Evolutionary conservation across 169 alveolate genomes (phyloP), one percentile per base, ranked within the genome.

Genomic region (Plasmodium berghei): DNA sequence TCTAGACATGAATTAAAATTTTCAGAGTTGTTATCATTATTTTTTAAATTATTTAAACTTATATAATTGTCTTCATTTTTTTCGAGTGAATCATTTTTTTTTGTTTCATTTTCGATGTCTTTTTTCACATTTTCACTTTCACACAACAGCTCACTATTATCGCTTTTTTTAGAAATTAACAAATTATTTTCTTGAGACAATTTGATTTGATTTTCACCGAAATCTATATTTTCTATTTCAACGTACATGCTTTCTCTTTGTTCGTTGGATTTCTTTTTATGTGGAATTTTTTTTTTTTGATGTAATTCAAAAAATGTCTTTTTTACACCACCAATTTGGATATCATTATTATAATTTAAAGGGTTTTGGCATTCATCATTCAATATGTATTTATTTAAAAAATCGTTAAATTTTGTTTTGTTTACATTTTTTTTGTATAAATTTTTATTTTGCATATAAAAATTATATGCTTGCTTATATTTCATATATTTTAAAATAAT

Each of bases 401-500:
- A 70, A 56, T 69, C 34, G 12, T 70, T 70, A 58, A 70, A 46
- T 24, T 86, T 48, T 20, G 56, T 46, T 59, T 86, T 55, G 63
- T 40, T 61, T 72, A 86, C 55, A 26, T 80, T 20, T 2, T 66
- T 67, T 45, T 80, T 64, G 6, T 55, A 48, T 8, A 46, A 63
- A 22, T 64, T 20, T 22, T 86, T 71, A 54, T 71, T 42, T 61
- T 86, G 91, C 46, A 70, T 52, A 49, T 70, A 86, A 48, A 45
- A 70, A 20, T 86, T 74, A 64, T 86, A 86, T 62, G 72, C 61
- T 26, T 34, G 48, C 61, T 86, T 86, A 63, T 86, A 86, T 70
- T 55, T 55, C 34, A 86, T 52, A 52, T 70, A 86, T 40, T 70
- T 72, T 46, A 14, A 52, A 58, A 70, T 56, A 46, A 86, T 86